A percentile compares a stretch with the other conserved stretches of the same genome.
Evolutionary conservation across 768 basidiomycete genomes (phyloP).

Genomic region (Pulveroboletus sp.): DNA sequence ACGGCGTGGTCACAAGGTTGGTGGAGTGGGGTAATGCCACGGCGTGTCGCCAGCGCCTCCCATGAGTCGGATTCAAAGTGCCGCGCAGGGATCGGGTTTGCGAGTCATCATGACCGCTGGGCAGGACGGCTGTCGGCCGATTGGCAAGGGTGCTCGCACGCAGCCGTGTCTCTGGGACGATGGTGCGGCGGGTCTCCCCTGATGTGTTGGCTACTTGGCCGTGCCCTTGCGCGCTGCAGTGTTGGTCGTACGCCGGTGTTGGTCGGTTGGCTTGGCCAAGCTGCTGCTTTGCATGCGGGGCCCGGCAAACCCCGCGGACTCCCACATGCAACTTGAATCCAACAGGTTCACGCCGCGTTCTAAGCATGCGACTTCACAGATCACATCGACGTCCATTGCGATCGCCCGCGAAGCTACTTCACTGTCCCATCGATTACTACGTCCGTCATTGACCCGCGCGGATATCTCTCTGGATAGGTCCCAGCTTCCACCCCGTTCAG

Average conservation of each 20-base stretch:
- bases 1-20: background rate
- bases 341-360: background rate
- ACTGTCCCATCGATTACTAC: constrained; percentile 1
- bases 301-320: constrained; percentile 14
- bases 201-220: no score
- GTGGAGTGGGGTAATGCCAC: constrained; percentile 1
- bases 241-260: no score
- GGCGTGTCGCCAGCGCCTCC: constrained; percentile 8
- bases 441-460: background rate
- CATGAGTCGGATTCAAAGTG: constrained; percentile 1
- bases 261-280: no score
- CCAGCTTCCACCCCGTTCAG: constrained; percentile 1
- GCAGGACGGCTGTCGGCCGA: background rate
- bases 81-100: constrained; percentile 12
- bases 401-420: constrained; percentile 1
- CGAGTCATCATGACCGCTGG: constrained; percentile 3
- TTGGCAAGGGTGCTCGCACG: background rate
- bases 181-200: no score
- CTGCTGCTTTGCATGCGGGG: no score
- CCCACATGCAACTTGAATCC: no score
- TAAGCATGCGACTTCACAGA: constrained; percentile 5
- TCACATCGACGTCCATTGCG: constrained; percentile 10
- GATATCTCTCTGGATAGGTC: constrained; percentile 3
- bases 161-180: background rate
- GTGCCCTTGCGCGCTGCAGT: background rate